These are phyloP conservation scores for Penicillium decumbens DNA, from an alignment of 2,329 filamentous ascomycete species.

Conservation along the genomic window DNA sequence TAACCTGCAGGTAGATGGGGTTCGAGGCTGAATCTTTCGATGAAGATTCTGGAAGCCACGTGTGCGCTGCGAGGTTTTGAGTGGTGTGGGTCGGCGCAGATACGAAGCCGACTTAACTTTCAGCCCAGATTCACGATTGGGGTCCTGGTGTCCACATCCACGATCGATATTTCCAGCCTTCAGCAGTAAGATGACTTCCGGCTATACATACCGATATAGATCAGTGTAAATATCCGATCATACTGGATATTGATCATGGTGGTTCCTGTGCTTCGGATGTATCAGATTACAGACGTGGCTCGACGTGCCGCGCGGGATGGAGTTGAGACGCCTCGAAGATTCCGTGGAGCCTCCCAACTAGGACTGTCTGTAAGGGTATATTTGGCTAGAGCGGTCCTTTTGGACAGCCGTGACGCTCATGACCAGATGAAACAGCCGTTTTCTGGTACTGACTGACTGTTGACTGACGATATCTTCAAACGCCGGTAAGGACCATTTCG, in stretches of 20 bases:
- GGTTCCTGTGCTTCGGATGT: slow-evolving; percentile 2
- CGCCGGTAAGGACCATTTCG: neutral
- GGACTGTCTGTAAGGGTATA: neutral
- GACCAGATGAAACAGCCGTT: neutral
- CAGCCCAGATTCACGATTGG: slow-evolving; percentile 22
- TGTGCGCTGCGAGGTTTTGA: slow-evolving; percentile 11
- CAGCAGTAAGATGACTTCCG: neutral
- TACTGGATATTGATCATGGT: neutral
- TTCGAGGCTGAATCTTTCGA: slow-evolving; percentile 14
- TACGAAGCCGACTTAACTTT: slow-evolving; percentile 20
- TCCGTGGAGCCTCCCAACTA: neutral
- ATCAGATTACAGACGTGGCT: slow-evolving; percentile 1
- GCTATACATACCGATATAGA: neutral
- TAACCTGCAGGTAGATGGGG: neutral
- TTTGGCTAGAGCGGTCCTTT: neutral
- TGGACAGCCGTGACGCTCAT: neutral
- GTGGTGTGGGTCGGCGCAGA: slow-evolving; percentile 5
- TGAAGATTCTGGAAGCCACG: slow-evolving; percentile 32
- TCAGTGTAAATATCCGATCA: neutral
- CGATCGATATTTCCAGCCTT: neutral
- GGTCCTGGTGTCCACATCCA: neutral
- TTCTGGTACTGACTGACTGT: neutral
- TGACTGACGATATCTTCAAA: neutral
- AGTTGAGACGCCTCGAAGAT: slow-evolving; percentile 8
- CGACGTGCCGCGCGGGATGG: slow-evolving; percentile 6